phyloP scores from a whole-genome alignment of 495 filamentous ascomycete species.

The Cairneyella variabilis region DNA sequence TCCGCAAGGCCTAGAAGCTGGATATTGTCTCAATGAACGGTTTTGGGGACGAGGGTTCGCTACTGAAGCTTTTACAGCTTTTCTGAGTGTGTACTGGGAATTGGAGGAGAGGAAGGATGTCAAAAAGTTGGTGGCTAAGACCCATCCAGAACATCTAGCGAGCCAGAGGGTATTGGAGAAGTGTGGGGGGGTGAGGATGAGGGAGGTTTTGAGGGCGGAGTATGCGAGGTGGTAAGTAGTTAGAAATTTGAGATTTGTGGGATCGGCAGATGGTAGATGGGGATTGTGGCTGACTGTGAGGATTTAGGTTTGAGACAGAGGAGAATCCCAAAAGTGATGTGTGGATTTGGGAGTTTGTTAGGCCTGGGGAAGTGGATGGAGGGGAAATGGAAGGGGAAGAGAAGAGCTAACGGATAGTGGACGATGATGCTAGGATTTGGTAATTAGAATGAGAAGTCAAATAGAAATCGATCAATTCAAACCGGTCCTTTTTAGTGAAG shows the following conservation, averaged over 20 bases:
- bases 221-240: constrained; percentile 10
- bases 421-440: too few relatives aligned
- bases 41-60: constrained; percentile 22
- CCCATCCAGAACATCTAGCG: constrained; percentile 12
- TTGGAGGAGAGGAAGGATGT: constrained; percentile 19
- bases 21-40: constrained; percentile 15
- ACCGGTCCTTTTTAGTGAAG: too few relatives aligned
- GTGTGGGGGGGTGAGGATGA: constrained; percentile 9
- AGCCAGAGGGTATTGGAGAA: constrained; percentile 14
- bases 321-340: constrained; percentile 9
- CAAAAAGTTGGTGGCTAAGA: constrained; percentile 15
- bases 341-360: constrained; percentile 17
- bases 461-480: too few relatives aligned
- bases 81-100: constrained; percentile 12
- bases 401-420: too few relatives aligned
- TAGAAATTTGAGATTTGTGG: too few relatives aligned
- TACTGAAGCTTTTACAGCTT: constrained; percentile 15
- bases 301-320: too few relatives aligned
- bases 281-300: too few relatives aligned
- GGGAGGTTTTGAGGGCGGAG: constrained; percentile 2
- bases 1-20: constrained; percentile 15
- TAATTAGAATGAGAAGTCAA: too few relatives aligned
- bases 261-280: too few relatives aligned
- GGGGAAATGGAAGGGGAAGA: not conserved
- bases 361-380: constrained; percentile 4